phyloP scores from a whole-genome alignment of 169 alveolate species.

The Eimeria nieschulzi region DNA sequence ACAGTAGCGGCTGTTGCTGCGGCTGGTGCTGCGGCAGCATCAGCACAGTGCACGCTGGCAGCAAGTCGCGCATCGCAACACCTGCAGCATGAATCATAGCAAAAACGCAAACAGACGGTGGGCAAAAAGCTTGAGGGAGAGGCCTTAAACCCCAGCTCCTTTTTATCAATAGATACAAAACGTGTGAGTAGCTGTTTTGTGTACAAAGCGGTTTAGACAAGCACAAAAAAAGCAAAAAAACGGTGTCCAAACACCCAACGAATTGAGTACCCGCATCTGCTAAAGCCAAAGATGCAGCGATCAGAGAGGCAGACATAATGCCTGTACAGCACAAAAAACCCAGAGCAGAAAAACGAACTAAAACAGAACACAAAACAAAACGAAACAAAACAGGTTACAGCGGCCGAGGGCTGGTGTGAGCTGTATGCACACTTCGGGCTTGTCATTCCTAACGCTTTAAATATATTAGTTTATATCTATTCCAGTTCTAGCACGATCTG shows the following conservation, averaged over 20 bases:
- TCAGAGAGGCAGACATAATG: conserved; percentile 3
- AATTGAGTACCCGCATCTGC: conserved; percentile 4
- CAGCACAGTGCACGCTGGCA: conserved; percentile 24
- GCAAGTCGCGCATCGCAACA: conserved; percentile 7
- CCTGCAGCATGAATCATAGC: background rate
- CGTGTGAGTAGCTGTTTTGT: too few relatives aligned
- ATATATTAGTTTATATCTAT: too few relatives aligned
- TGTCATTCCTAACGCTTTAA: too few relatives aligned
- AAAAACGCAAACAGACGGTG: too few relatives aligned
- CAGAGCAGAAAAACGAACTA: too few relatives aligned
- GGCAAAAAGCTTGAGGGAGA: too few relatives aligned
- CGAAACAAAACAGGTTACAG: background rate
- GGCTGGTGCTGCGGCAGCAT: conserved; percentile 14
- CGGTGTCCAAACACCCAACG: background rate
- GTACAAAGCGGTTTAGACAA: too few relatives aligned
- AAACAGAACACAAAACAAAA: background rate
- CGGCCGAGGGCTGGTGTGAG: background rate
- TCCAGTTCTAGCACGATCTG: too few relatives aligned
- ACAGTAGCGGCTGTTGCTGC: background rate
- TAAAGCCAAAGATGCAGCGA: background rate
- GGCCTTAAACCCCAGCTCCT: too few relatives aligned
- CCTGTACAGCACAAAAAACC: background rate
- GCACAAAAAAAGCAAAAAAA: too few relatives aligned
- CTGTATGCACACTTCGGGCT: too few relatives aligned
- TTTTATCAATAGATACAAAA: too few relatives aligned